phyloP scores from a whole-genome alignment of 2,329 filamentous ascomycete genomes.

The Emergomyces africanus region DNA sequence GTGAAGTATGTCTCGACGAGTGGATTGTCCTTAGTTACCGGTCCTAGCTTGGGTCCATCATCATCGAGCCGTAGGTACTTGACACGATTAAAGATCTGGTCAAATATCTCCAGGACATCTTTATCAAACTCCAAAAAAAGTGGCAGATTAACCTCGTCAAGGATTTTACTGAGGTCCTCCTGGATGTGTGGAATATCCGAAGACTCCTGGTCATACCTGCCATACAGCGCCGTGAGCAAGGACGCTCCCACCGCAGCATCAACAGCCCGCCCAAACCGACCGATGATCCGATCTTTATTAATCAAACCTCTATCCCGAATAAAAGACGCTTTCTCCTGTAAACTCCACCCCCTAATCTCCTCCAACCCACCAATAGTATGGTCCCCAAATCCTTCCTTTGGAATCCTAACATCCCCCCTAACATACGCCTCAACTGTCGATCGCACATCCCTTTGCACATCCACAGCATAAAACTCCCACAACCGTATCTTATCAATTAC shows the following conservation, averaged over 20 bases:
- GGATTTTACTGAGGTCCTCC: conserved; percentile 43
- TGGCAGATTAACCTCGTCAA: conserved; percentile 75
- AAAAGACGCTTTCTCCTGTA: conserved; percentile 46
- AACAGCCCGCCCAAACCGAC: conserved; percentile 60
- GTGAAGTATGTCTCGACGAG: conserved; percentile 95
- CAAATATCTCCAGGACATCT: conserved; percentile 69
- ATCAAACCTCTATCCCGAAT: conserved; percentile 56
- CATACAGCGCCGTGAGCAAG: conserved; percentile 54
- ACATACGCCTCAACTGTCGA: conserved; percentile 61
- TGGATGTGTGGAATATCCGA: conserved; percentile 34
- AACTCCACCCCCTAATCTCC: conserved; percentile 40
- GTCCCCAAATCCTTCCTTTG: conserved; percentile 39
- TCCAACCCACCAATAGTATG: conserved; percentile 39
- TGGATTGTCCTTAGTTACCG: conserved; percentile 62
- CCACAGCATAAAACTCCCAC: conserved; percentile 87
- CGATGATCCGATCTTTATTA: conserved; percentile 62
- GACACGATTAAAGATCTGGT: conserved; percentile 86
- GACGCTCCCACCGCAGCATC: conserved; percentile 59
- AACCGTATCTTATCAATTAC: conserved; percentile 66
- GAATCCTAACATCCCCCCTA: conserved; percentile 43
- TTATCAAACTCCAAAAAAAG: conserved; percentile 87
- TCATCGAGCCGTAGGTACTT: conserved; percentile 93
- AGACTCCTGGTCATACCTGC: conserved; percentile 47
- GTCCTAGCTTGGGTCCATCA: conserved; percentile 74
- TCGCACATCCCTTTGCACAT: conserved; percentile 60